These are phyloP conservation scores for Schizophyllum commune DNA, from an alignment of 1,284 basidiomycete genomes.

Conservation along the genomic window DNA sequence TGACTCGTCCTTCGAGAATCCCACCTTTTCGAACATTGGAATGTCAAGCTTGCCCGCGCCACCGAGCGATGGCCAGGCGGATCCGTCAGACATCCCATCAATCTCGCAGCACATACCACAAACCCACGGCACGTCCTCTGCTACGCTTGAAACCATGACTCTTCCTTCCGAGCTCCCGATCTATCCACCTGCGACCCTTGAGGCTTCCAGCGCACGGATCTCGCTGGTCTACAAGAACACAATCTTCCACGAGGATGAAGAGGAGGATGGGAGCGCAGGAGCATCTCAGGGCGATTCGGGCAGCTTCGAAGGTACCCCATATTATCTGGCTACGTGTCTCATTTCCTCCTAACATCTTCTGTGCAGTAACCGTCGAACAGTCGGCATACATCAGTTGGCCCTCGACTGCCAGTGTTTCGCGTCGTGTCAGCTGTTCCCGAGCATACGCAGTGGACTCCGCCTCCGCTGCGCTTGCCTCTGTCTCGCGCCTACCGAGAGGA, in stretches of 20 bases:
- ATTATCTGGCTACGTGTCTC: neutral
- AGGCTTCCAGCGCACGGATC: constrained; percentile 54
- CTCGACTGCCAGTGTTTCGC: constrained; percentile 20
- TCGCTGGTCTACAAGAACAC: constrained; percentile 60
- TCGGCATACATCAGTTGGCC: constrained; percentile 50
- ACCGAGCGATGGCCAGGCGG: neutral
- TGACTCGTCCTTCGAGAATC: neutral
- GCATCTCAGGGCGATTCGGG: constrained; percentile 13
- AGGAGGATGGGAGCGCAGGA: constrained; percentile 12
- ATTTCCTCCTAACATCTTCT: constrained; percentile 1
- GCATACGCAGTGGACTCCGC: constrained; percentile 16
- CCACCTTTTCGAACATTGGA: neutral
- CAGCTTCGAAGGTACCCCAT: neutral
- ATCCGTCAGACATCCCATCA: too few relatives aligned
- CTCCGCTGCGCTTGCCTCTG: constrained; percentile 16
- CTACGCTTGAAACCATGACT: neutral
- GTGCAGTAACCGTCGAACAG: constrained; percentile 23
- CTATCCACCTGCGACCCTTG: constrained; percentile 43
- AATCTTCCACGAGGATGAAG: constrained; percentile 41
- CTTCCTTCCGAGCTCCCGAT: constrained; percentile 12
- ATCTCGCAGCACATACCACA: too few relatives aligned
- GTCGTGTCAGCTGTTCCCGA: constrained; percentile 6
- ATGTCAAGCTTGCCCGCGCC: neutral
- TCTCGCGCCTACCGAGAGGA: constrained; percentile 16
- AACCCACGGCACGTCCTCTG: neutral